Conservation (phyloP, 2,329 filamentous ascomycete genomes). For the Clarireedia monteithiana region DNA sequence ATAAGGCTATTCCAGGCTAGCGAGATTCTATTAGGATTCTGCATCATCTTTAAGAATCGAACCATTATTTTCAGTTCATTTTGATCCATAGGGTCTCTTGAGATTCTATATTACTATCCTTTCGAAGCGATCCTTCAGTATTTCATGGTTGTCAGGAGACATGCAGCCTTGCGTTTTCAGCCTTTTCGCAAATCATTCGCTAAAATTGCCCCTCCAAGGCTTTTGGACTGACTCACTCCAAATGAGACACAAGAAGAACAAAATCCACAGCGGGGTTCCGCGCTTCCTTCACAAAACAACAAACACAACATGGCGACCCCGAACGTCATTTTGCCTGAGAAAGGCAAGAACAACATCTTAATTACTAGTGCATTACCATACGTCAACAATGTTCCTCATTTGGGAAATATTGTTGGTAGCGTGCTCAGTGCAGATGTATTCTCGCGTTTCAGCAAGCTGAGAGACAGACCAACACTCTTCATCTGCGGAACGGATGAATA, state of each 20-base stretch:
- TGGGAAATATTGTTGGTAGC: slow-evolving; percentile 83
- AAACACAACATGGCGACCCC: slow-evolving; percentile 20
- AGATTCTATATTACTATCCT: not conserved
- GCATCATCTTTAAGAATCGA: too few relatives aligned
- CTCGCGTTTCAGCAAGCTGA: slow-evolving; percentile 70
- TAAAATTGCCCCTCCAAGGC: slow-evolving; percentile 8
- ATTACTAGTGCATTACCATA: slow-evolving; percentile 91
- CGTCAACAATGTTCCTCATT: slow-evolving; percentile 70
- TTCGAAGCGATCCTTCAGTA: not conserved
- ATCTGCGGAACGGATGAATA: slow-evolving; percentile 92
- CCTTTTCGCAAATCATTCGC: not conserved
- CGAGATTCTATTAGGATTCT: too few relatives aligned
- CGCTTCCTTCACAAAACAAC: not conserved
- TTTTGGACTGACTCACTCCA: slow-evolving; percentile 5
- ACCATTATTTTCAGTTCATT: not conserved
- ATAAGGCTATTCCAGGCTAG: too few relatives aligned
- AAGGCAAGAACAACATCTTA: slow-evolving; percentile 78
- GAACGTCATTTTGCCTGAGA: slow-evolving; percentile 50
- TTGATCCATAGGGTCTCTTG: too few relatives aligned
- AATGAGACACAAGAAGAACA: not conserved
- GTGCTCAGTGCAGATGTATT: slow-evolving; percentile 88
- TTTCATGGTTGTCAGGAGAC: too few relatives aligned
- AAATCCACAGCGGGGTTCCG: slow-evolving; percentile 7
- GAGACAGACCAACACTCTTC: slow-evolving; percentile 72
- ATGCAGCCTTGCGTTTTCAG: not conserved